phyloP scores from a whole-genome alignment of 371 early-diverging fungal species.

The Mucor racemosus region DNA sequence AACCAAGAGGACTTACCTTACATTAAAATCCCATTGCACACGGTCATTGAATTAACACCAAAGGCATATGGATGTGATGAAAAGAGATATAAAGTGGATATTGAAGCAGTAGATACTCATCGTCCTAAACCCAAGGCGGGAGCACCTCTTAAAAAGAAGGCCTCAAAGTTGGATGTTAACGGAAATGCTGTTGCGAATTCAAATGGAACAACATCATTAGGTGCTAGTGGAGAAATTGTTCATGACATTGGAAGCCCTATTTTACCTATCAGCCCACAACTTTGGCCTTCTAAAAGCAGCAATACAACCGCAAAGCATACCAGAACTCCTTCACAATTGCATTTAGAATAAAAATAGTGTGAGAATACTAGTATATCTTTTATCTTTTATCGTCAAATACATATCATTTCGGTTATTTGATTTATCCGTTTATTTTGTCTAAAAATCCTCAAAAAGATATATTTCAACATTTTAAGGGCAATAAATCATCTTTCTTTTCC shows the following conservation, averaged over 20 bases:
- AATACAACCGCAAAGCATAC: conserved; percentile 4
- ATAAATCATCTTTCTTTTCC: not conserved
- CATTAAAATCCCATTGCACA: conserved; percentile 95
- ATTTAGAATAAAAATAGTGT: conserved; percentile 1
- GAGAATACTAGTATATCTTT: not conserved
- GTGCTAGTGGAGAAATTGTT: conserved; percentile 53
- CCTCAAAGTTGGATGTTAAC: conserved; percentile 12
- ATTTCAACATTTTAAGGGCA: no score
- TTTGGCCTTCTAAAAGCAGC: conserved; percentile 10
- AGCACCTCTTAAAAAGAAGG: conserved; percentile 14
- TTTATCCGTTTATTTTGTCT: no score
- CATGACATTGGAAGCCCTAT: conserved; percentile 28
- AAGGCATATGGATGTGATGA: conserved; percentile 95
- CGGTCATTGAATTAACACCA: conserved; percentile 92
- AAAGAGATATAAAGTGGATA: conserved; percentile 82
- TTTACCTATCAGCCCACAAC: conserved; percentile 31
- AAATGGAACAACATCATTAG: conserved; percentile 10
- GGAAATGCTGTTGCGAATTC: not conserved
- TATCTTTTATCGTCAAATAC: no score
- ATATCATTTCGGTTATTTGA: no score
- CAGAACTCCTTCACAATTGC: not conserved
- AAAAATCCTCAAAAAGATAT: no score
- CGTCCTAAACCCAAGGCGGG: conserved; percentile 59
- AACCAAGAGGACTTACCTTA: conserved; percentile 94
- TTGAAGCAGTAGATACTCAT: conserved; percentile 88